phyloP scores from a whole-genome alignment of 805 yeast genomes.

The Saturnispora silvae region DNA sequence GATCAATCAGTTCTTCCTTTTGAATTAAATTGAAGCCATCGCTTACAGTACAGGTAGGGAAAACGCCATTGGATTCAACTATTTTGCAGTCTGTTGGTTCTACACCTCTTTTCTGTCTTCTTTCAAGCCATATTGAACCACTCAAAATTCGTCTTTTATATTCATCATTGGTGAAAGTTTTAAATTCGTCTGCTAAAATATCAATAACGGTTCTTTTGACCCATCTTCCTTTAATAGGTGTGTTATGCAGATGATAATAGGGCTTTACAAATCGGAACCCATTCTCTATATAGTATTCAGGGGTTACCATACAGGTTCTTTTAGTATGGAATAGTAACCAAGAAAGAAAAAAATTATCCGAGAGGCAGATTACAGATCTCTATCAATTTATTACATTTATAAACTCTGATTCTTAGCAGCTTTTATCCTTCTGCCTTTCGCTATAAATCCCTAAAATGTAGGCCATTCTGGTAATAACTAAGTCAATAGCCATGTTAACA shows the following conservation, averaged over 20 bases:
- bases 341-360: not conserved
- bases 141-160: conserved; percentile 16
- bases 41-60: not conserved
- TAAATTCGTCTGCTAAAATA: conserved; percentile 31
- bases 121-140: conserved; percentile 15
- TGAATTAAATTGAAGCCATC: conserved; percentile 17
- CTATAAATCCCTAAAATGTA: conserved; percentile 72
- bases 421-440: conserved; percentile 11
- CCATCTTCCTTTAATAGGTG: conserved; percentile 38
- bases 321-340: not conserved
- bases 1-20: conserved; percentile 20
- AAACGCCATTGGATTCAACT: not conserved
- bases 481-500: conserved; percentile 85
- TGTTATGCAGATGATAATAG: conserved; percentile 27
- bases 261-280: conserved; percentile 27
- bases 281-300: conserved; percentile 7
- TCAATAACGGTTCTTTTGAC: conserved; percentile 28
- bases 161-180: conserved; percentile 19
- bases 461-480: conserved; percentile 83
- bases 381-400: too few species aligned
- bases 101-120: conserved; percentile 2
- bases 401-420: too few species aligned
- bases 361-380: too few species aligned
- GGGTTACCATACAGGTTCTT: not conserved
- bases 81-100: not conserved